Conservation (phyloP, 108 stramenopile genomes). For the Cylindrotheca fusiformis region DNA sequence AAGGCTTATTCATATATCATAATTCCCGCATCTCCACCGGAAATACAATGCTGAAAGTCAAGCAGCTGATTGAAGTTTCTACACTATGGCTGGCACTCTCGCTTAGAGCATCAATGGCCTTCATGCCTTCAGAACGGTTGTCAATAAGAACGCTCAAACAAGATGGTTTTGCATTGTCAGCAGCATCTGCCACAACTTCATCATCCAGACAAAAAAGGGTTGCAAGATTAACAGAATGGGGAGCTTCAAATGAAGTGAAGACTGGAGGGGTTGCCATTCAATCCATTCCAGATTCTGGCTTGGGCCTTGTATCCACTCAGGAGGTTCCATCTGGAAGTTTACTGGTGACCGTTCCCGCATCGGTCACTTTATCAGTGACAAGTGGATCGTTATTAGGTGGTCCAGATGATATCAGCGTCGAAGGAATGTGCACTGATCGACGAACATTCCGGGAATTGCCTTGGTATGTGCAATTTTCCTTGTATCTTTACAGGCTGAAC, state of each 20-base stretch:
- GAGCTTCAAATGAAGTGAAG: conserved; percentile 15
- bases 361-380: conserved; percentile 54
- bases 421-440: conserved; percentile 18
- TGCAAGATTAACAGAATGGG: conserved; percentile 37
- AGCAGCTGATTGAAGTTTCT: no score
- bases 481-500: conserved; percentile 47
- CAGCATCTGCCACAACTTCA: no score
- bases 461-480: conserved; percentile 51
- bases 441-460: conserved; percentile 27
- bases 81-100: no score
- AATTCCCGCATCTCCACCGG: no score
- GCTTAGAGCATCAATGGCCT: not conserved
- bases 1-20: no score
- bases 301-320: conserved; percentile 52
- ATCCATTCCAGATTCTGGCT: conserved; percentile 37
- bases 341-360: conserved; percentile 63
- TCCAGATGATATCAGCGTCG: conserved; percentile 33
- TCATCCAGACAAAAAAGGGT: conserved; percentile 30
- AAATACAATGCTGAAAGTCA: no score
- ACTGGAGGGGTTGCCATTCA: conserved; percentile 23
- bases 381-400: conserved; percentile 48
- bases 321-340: conserved; percentile 40
- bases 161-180: not conserved
- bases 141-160: not conserved
- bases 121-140: not conserved